Base-by-base conservation (phyloP, 2,329 filamentous ascomycete genomes). In the Madurella mycetomatis region DNA sequence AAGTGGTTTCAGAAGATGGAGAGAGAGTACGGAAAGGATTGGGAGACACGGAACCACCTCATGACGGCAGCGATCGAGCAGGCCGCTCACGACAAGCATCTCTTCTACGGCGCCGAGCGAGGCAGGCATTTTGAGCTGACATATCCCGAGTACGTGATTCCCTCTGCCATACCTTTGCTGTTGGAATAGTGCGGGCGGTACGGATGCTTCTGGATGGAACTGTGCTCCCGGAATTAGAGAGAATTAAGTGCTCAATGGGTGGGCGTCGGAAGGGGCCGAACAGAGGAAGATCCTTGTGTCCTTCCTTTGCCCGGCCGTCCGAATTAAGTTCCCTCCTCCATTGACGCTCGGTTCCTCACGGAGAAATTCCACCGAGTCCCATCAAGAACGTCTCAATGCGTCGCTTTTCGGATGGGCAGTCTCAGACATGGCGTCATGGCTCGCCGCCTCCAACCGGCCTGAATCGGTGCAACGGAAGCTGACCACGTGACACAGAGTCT, bases 31-130 rank as follows among this genome's bases (percentile, higher is more conserved):
- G 70, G 72, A 58, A 72, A 76, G 65, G 68, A 75, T 56, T 81
- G 76, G 76, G 76, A 77, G 67, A 67, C 72, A 59, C 77, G 77
- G 67, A 83, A 82, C 66, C 67, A 73, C 30, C 66, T 81, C 51
- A 79, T 79, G 68, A 78, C 77, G 41, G 73, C 74, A 52, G 68
- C 75, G 18, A 64, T 78, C 60, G 76, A 83, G 66, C 79, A 83
- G 71, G 81, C 81, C 43, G 78, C 77, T 42, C 77, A 73, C 65
- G 80, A 84, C 70, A 78, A 76, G 64, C 78, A 82, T 61, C 72
- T 84, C 49, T 76, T 83, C 61, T 67, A 74, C 62, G 72, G 77
- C 62, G 70, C 68, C 51, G 68, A 70, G 62, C 73, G 73, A 66
- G 74, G 73, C 66, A 66, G 65, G 59, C 73, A 73, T 60, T 69